Conservation (phyloP, 805 yeast genomes). For the Starmera pachycereana region DNA sequence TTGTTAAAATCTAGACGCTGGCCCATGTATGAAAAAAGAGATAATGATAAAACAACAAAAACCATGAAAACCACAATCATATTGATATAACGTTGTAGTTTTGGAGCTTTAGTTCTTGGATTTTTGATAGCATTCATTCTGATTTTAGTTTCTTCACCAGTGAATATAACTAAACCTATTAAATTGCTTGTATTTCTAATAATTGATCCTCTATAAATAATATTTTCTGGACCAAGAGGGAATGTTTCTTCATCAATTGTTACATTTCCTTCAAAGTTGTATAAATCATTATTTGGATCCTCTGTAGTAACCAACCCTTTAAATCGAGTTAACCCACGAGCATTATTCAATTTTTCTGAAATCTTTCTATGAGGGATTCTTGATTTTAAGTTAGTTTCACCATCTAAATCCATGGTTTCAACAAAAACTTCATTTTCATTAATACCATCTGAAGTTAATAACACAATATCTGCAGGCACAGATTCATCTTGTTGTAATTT, state of each 20-base stretch:
- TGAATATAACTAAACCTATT: conserved; percentile 76
- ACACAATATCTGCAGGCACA: conserved; percentile 84
- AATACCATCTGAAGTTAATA: conserved; percentile 53
- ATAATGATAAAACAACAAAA: conserved; percentile 56
- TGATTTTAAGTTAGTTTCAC: conserved; percentile 87
- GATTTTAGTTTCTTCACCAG: conserved; percentile 94
- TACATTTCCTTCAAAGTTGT: conserved; percentile 80
- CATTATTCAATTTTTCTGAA: conserved; percentile 38
- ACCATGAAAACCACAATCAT: conserved; percentile 85
- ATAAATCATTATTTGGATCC: conserved; percentile 86
- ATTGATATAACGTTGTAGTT: conserved; percentile 75
- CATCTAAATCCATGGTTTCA: conserved; percentile 97
- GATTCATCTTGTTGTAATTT: conserved; percentile 72
- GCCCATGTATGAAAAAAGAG: conserved; percentile 78
- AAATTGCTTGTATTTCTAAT: conserved; percentile 71
- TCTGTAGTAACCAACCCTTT: conserved; percentile 57
- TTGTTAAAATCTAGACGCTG: conserved; percentile 42
- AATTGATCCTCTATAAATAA: conserved; percentile 86
- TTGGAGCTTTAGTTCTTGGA: conserved; percentile 90
- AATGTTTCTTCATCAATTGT: conserved; percentile 27
- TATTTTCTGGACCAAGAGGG: conserved; percentile 71
- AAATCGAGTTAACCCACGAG: conserved; percentile 37
- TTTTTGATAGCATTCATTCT: conserved; percentile 89
- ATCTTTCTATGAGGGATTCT: conserved; percentile 59
- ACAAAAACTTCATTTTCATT: conserved; percentile 56